These are phyloP conservation scores for Trypanosoma caninum DNA, from an alignment of 208 protist genomes.

Conservation along the genomic window DNA sequence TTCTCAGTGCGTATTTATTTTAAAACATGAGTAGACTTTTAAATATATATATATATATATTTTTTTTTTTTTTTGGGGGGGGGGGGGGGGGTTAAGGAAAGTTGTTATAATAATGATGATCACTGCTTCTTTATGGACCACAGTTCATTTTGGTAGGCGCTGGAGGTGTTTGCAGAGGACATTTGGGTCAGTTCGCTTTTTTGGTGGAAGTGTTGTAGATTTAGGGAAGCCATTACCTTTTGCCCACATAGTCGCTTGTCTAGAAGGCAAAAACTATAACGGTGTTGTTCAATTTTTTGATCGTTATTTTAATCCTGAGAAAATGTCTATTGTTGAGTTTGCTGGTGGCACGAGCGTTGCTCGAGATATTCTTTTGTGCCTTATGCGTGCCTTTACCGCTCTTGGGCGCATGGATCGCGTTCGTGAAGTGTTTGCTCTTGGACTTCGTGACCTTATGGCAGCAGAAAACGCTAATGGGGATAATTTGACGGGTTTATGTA, in stretches of 20 bases:
- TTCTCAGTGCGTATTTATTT: too few relatives aligned
- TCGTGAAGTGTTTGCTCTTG: constrained; percentile 49
- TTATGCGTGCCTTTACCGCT: constrained; percentile 66
- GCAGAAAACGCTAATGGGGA: neutral
- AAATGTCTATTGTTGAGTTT: constrained; percentile 40
- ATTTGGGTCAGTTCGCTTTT: neutral
- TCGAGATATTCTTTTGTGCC: constrained; percentile 41
- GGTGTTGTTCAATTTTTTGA: constrained; percentile 36
- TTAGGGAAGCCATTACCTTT: neutral
- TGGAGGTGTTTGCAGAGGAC: neutral
- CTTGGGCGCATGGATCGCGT: constrained; percentile 66
- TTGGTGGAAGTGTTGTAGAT: neutral
- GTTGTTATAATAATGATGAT: too few relatives aligned
- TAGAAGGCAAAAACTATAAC: constrained; percentile 30
- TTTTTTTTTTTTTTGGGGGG: neutral
- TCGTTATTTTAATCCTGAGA: constrained; percentile 19
- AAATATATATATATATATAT: too few relatives aligned
- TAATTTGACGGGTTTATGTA: too few relatives aligned
- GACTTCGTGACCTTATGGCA: constrained; percentile 40
- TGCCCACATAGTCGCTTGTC: constrained; percentile 11
- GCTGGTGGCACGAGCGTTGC: constrained; percentile 33
- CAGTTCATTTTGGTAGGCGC: neutral
- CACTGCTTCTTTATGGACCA: neutral
- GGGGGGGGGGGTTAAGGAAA: too few relatives aligned
- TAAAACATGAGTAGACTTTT: too few relatives aligned